Evolutionary conservation across 163 green algal genomes (phyloP), one percentile per base, ranked within the genome.

Genomic region (Scenedesmus sp.): DNA sequence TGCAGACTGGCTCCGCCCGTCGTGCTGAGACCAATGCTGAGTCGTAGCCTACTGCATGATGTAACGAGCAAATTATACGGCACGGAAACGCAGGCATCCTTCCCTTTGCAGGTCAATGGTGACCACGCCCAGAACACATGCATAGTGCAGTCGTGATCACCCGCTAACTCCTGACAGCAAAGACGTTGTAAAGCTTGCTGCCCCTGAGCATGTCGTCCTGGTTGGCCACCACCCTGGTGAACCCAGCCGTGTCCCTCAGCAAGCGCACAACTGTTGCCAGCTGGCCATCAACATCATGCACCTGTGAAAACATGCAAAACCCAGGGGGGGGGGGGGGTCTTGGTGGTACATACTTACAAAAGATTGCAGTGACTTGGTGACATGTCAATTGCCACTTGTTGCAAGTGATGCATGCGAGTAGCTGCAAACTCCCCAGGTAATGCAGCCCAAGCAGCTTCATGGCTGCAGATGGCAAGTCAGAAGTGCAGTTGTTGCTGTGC

Each of bases 111-210:
- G 51, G 9, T 15, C 51, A 61, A 15, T 15, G 13, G 24, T 3
- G 1, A 26, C 13, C 12, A 61, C 24, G 51, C 51, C 51, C 51
- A 61, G 51, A 61, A 53, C 51, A 61, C 51, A 15, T 61, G 10
- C 20, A 26, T 15, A 61, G 51, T 22, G 1, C 13, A 3, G 20
- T 61, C 24, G 13, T 61, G 20, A 70, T 70, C 20, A 16, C 22
- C 3, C 20, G 56, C 22, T 70, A 85, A 26, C 24, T 43, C 43
- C 81, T 73, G 15, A 35, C 80, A 1, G 91, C 91, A 13, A 87
- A 94, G 35, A 94, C n/a, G 44, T 93, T 91, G 90, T 94, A 88
- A 22, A 94, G 73, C 40, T 30, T 91, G 72, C 61, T 93, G 82
- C 92, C 90, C 44, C 6, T 18, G 44, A 94, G 83, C 43, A 72